phyloP scores from a whole-genome alignment of 352 stramenopile genomes.

The Globisporangium viniferum region DNA sequence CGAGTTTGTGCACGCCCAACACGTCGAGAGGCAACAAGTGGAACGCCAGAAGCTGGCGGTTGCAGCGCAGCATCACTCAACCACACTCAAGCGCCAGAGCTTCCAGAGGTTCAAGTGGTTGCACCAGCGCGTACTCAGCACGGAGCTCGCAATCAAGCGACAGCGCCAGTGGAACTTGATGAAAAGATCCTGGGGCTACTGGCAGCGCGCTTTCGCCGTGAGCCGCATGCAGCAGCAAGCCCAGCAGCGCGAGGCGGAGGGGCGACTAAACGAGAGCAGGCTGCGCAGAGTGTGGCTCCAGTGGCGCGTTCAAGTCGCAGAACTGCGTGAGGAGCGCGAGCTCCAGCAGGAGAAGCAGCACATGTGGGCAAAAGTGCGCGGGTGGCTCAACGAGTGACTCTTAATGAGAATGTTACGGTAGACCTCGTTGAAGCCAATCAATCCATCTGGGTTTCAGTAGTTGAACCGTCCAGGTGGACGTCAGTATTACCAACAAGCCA shows the following conservation, averaged over 20 bases:
- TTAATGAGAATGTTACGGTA: background rate
- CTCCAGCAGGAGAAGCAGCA: constrained; percentile 45
- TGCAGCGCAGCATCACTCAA: constrained; percentile 21
- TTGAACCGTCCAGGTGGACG: no score
- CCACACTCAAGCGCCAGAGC: constrained; percentile 17
- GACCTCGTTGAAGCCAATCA: background rate
- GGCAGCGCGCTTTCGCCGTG: constrained; percentile 20
- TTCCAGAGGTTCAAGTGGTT: constrained; percentile 16
- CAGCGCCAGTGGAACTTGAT: constrained; percentile 36
- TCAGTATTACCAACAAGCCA: no score
- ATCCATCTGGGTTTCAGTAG: no score
- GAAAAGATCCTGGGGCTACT: constrained; percentile 23
- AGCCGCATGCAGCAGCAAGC: constrained; percentile 16
- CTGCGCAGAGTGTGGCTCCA: constrained; percentile 24
- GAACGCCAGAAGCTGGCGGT: constrained; percentile 25
- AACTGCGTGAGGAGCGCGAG: constrained; percentile 27
- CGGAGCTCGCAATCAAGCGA: constrained; percentile 24
- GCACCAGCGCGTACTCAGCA: constrained; percentile 20
- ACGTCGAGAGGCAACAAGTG: constrained; percentile 16
- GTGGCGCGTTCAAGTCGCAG: constrained; percentile 29
- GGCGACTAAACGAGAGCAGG: constrained; percentile 11
- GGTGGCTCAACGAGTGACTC: constrained; percentile 51
- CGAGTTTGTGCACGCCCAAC: constrained; percentile 25
- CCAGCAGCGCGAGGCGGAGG: constrained; percentile 9
- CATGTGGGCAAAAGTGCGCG: constrained; percentile 59